phyloP scores from a whole-genome alignment of 148 eudicot genomes.

The Beta vulgaris region DNA sequence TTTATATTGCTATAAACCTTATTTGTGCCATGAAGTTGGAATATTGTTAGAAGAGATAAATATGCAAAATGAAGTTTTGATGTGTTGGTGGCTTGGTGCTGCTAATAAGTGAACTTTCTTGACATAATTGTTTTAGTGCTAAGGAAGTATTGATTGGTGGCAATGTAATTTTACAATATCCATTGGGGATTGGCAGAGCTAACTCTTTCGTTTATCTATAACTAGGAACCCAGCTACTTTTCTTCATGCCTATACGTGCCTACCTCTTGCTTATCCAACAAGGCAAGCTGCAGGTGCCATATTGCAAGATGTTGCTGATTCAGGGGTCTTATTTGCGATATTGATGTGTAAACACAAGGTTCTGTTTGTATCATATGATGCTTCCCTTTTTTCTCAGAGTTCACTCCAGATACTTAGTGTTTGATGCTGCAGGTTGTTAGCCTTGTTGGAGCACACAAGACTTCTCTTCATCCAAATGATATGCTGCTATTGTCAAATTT shows the following conservation, averaged over 20 bases:
- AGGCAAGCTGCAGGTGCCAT: slow-evolving; percentile 93
- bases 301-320: slow-evolving; percentile 93
- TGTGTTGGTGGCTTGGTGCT: neutral
- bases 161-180: neutral
- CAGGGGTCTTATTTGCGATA: slow-evolving; percentile 93
- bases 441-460: slow-evolving; percentile 93
- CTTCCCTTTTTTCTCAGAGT: neutral
- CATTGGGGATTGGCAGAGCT: neutral
- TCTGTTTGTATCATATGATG: slow-evolving; percentile 10
- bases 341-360: slow-evolving; percentile 96
- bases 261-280: slow-evolving; percentile 90
- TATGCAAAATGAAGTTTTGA: no score
- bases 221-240: slow-evolving; percentile 94
- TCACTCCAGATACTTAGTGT: slow-evolving; percentile 9
- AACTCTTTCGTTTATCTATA: slow-evolving; percentile 7
- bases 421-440: slow-evolving; percentile 74
- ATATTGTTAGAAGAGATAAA: no score
- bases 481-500: slow-evolving; percentile 90
- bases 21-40: no score
- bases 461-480: slow-evolving; percentile 96
- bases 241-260: slow-evolving; percentile 97
- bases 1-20: no score
- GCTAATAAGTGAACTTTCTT: neutral
- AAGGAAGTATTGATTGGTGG: neutral
- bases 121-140: neutral